Conservation (phyloP, 208 protist genomes). For the Acanthamoeba royreba region DNA sequence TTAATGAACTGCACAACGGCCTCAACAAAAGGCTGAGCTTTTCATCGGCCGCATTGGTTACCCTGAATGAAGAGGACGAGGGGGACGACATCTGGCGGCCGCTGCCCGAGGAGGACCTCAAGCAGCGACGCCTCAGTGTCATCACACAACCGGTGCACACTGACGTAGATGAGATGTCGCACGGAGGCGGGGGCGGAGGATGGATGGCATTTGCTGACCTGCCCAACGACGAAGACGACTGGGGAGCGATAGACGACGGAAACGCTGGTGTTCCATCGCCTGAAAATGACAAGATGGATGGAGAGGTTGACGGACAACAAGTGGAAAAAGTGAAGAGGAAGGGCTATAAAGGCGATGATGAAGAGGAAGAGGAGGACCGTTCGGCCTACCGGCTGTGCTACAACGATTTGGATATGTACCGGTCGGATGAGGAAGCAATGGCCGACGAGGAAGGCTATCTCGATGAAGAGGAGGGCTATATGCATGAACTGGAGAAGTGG, state of each 20-base stretch:
- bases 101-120: not conserved
- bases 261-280: not conserved
- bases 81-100: not conserved
- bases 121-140: not conserved
- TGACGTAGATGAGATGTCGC: not conserved
- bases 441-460: not conserved
- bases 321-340: not conserved
- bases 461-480: conserved; percentile 21
- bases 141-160: not conserved
- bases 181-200: not conserved
- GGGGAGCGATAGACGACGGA: not conserved
- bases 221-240: not conserved
- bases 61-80: not conserved
- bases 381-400: conserved; percentile 29
- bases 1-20: not conserved
- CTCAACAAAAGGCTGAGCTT: not conserved
- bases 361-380: not conserved
- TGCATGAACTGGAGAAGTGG: conserved; percentile 31
- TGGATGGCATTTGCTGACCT: not conserved
- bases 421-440: not conserved
- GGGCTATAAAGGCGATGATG: not conserved
- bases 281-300: no score
- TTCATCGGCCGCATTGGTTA: not conserved
- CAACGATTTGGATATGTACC: conserved; percentile 26
- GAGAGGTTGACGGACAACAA: no score